Base-by-base conservation (phyloP, 257 asterid genomes). In the Penstemon barbatus region DNA sequence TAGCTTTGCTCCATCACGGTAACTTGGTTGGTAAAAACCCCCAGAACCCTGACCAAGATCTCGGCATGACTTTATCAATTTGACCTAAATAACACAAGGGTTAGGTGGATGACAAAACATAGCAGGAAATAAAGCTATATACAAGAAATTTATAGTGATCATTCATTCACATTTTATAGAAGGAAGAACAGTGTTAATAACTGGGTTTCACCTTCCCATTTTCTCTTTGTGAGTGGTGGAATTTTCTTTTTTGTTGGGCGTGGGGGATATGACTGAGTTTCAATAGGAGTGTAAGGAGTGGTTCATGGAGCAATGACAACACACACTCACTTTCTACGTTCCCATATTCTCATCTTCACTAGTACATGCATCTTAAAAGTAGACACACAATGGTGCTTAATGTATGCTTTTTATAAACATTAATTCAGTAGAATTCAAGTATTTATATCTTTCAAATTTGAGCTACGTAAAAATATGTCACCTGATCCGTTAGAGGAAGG, bases 21-120 rank as follows among this genome's bases (percentile, higher is more conserved):
- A 88, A 15, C 89, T 85, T 69, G 97, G 95, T 66, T 77, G 85
- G 83, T 90, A 90, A 77, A 90, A 90, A 7, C 97, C 97, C 58
- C 96, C 96, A 67, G 78, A 57, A 0, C 84, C 86, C 65, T 51
- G 73, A 69, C 97, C 97, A 75, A 91, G 90, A 54, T 83, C 80
- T 54, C 81, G 76, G 65, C 95, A 86, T 25, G 59, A 53, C 65
- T 74, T 85, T 36, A 82, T 74, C 72, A 91, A 55, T 76, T 73
- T 75, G 48, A 88, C 95, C 97, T 88, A 74, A 25, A 71, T 62
- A 74, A 67, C 56, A 70, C 49, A 44, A 42, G 42, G 15, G 3
- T 66, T 45, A 48, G 33, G 19, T 37, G 46, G 58, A 41, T 57
- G 15, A 58, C 10, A 60, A 59, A 54, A 3, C 4, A 45, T 41